Conservation (phyloP, 176 grass and related monocot species). For the Avena insularis region DNA sequence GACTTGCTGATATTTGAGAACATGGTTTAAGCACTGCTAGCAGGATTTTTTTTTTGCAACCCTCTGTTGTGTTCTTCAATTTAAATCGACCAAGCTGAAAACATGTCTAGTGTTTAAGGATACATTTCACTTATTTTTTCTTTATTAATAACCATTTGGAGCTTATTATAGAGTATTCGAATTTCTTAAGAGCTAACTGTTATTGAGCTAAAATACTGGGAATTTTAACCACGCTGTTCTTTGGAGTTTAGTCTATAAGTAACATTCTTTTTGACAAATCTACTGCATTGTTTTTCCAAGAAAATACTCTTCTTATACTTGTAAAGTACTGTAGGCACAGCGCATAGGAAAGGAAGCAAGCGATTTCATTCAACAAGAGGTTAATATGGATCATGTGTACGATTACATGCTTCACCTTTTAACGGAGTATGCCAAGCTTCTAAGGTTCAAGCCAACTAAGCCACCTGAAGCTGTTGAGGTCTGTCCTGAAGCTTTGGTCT, state of each 20-base stretch:
- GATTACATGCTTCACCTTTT: slow-evolving; percentile 94
- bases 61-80: not conserved
- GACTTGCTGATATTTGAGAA: slow-evolving; percentile 8
- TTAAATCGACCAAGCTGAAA: not conserved
- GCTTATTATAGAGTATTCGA: not conserved
- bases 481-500: slow-evolving; percentile 83
- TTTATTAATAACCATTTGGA: slow-evolving; percentile 3
- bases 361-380: slow-evolving; percentile 63
- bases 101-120: not conserved
- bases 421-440: slow-evolving; percentile 80
- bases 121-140: not conserved
- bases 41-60: not conserved
- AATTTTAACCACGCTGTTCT: not conserved
- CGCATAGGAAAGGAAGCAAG: slow-evolving; percentile 77
- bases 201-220: not conserved
- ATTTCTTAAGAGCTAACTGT: not conserved
- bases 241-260: not conserved
- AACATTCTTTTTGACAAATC: not conserved
- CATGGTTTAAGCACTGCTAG: not conserved
- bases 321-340: slow-evolving; percentile 55
- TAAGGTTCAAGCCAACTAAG: slow-evolving; percentile 74
- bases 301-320: slow-evolving; percentile 37
- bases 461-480: slow-evolving; percentile 62
- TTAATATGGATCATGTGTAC: slow-evolving; percentile 81
- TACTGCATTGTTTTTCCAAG: not conserved